phyloP scores from a whole-genome alignment of 805 yeast genomes.

The Teunomyces barrocoloradensis region DNA sequence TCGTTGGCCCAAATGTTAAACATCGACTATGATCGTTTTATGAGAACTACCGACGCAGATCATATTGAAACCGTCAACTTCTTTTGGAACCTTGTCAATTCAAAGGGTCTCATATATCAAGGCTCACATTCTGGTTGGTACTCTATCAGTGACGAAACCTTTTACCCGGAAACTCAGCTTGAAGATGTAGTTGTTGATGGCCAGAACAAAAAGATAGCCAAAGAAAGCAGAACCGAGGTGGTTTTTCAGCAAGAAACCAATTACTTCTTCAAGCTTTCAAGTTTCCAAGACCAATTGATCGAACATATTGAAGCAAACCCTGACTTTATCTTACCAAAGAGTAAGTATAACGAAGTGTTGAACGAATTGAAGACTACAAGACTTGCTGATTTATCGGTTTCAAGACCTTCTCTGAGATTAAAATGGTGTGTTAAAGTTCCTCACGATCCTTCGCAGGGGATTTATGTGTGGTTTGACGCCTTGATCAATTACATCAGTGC shows the following conservation, averaged over 20 bases:
- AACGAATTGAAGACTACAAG: conserved; percentile 50
- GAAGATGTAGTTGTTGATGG: conserved; percentile 32
- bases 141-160: conserved; percentile 90
- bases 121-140: conserved; percentile 95
- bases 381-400: conserved; percentile 75
- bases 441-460: conserved; percentile 66
- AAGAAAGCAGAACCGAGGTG: conserved; percentile 77
- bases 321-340: conserved; percentile 62
- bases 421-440: conserved; percentile 94
- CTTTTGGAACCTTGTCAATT: conserved; percentile 65
- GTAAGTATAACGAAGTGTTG: conserved; percentile 53
- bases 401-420: conserved; percentile 75
- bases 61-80: conserved; percentile 62
- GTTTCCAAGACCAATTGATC: conserved; percentile 56
- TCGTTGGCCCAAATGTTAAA: conserved; percentile 56
- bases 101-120: conserved; percentile 68
- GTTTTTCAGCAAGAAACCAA: conserved; percentile 74
- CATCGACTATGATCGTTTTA: conserved; percentile 69
- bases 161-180: conserved; percentile 81
- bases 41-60: conserved; percentile 85
- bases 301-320: conserved; percentile 48
- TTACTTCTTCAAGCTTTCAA: conserved; percentile 76
- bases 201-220: conserved; percentile 40
- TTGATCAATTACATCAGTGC: conserved; percentile 79
- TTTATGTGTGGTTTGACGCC: conserved; percentile 98